Conservation (phyloP, 2,329 filamentous ascomycete genomes). For the Hymenoscyphus scutula region DNA sequence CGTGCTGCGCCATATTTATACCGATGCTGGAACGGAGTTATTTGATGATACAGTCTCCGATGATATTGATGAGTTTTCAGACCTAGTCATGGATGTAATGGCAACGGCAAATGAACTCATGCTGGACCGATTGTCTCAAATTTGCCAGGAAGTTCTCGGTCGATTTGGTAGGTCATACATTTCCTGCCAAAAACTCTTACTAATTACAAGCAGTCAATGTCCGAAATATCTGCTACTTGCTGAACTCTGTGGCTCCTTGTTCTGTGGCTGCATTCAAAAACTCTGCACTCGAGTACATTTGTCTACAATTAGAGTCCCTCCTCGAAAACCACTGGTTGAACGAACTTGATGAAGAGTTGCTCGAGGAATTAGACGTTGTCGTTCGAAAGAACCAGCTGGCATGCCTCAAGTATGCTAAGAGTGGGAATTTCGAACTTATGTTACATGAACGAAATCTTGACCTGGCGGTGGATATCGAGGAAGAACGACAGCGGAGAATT, state of each 20-base stretch:
- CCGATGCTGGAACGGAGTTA: slow-evolving; percentile 74
- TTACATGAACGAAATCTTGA: slow-evolving; percentile 53
- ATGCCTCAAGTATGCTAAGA: slow-evolving; percentile 73
- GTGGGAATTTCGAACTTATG: slow-evolving; percentile 65
- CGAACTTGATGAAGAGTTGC: slow-evolving; percentile 79
- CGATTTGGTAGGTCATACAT: slow-evolving; percentile 58
- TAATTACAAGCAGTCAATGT: slow-evolving; percentile 58
- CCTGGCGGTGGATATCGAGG: slow-evolving; percentile 59
- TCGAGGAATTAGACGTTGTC: slow-evolving; percentile 74
- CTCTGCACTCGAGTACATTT: slow-evolving; percentile 85
- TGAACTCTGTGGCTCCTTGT: slow-evolving; percentile 84
- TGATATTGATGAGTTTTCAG: slow-evolving; percentile 79
- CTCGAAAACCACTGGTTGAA: slow-evolving; percentile 87
- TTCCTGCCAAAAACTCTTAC: slow-evolving; percentile 7
- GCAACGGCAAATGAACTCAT: slow-evolving; percentile 90
- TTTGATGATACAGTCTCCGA: slow-evolving; percentile 73
- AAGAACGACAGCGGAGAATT: slow-evolving; percentile 67
- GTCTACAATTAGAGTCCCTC: slow-evolving; percentile 85
- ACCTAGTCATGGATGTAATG: slow-evolving; percentile 89
- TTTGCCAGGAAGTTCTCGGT: slow-evolving; percentile 83
- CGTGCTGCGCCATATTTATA: slow-evolving; percentile 79
- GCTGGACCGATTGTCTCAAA: slow-evolving; percentile 84
- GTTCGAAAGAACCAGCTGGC: slow-evolving; percentile 81
- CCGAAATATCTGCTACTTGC: slow-evolving; percentile 78
- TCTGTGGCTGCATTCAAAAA: slow-evolving; percentile 84